A percentile compares a stretch with the other conserved stretches of the same genome.
Conservation (phyloP, 208 protist genomes). For the Trypanosoma vivax region DNA sequence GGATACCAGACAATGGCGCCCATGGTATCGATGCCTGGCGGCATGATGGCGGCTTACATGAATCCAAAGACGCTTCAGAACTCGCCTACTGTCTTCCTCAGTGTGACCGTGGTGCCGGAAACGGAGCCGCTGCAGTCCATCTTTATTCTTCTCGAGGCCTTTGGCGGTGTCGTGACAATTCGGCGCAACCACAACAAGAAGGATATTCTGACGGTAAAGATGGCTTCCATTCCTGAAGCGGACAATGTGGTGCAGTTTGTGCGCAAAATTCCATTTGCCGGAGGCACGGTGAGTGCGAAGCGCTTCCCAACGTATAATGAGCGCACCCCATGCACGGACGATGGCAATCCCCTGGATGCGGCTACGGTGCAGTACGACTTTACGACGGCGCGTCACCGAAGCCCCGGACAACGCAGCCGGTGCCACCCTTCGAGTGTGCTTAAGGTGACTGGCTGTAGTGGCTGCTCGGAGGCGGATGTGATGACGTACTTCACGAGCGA, state of each 20-base stretch:
- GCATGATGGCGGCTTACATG: conserved; percentile 17
- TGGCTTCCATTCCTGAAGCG: conserved; percentile 69
- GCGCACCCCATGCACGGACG: conserved; percentile 79
- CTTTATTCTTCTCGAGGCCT: conserved; percentile 81
- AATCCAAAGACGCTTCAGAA: conserved; percentile 27
- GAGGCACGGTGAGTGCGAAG: conserved; percentile 77
- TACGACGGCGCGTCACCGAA: conserved; percentile 81
- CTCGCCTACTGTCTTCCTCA: conserved; percentile 64
- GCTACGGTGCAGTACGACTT: conserved; percentile 83
- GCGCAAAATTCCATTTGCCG: conserved; percentile 70
- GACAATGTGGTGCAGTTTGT: conserved; percentile 64
- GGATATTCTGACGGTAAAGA: conserved; percentile 85
- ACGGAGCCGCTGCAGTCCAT: conserved; percentile 77
- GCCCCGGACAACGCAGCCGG: conserved; percentile 76
- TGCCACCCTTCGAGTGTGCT: conserved; percentile 56
- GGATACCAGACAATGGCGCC: conserved; percentile 11
- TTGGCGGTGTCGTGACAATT: conserved; percentile 76
- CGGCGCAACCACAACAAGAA: conserved; percentile 86
- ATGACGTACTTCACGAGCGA: conserved; percentile 80
- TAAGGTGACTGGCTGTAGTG: conserved; percentile 73
- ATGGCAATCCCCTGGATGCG: conserved; percentile 65
- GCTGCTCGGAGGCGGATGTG: conserved; percentile 71
- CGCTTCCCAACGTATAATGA: conserved; percentile 83
- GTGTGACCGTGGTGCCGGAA: conserved; percentile 64
- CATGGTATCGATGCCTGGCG: conserved; percentile 24